Evolutionary conservation across 257 asterid genomes (phyloP), one percentile per base, ranked within the genome.

Genomic region (Penstemon davidsonii): DNA sequence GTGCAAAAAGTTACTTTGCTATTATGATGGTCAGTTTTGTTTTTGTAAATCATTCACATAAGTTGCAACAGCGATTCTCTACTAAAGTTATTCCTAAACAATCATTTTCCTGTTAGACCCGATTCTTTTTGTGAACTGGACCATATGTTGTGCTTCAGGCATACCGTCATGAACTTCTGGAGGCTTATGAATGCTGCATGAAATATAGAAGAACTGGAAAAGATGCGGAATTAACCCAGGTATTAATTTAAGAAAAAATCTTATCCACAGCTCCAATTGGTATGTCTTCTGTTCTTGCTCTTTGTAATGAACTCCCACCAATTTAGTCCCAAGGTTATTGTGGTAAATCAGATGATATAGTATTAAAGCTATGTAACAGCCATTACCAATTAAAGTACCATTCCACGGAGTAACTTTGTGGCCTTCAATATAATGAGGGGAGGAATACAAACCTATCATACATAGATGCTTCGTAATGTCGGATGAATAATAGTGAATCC

Each of bases 211-310:
- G 84, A 70, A 88, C 90, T 33, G 96, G 97, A 67, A 91, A 82
- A 77, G 97, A 87, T 81, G 97, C 96, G 54, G 99, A 89, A 86
- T 87, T 94, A 67, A 94, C 91, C 59, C 99, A 94, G 99, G 99
- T 93, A 86, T 58, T 51, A 37, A 51, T 63, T 42, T 39, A 25
- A 58, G 41, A 43, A 67, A 63, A 67, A 75, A 63, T 46, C 9
- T 47, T n/a, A 45, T 25, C 67, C 15, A 11, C 52, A 63, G 13
- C 67, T 68, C 58, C 43, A 8, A 51, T 41, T 65, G 69, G 5
- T 60, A 66, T 65, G 37, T 37, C 62, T 58, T 50, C 33, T 7
- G 36, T 41, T 47, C 11, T 50, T 70, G 36, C 54, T 36, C 42
- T 25, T 43, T 60, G 73, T 44, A 13, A 25, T 25, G 45, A 47